Conservation (phyloP, 2,329 filamentous ascomycete genomes). For the Lasiodiplodia theobromae region DNA sequence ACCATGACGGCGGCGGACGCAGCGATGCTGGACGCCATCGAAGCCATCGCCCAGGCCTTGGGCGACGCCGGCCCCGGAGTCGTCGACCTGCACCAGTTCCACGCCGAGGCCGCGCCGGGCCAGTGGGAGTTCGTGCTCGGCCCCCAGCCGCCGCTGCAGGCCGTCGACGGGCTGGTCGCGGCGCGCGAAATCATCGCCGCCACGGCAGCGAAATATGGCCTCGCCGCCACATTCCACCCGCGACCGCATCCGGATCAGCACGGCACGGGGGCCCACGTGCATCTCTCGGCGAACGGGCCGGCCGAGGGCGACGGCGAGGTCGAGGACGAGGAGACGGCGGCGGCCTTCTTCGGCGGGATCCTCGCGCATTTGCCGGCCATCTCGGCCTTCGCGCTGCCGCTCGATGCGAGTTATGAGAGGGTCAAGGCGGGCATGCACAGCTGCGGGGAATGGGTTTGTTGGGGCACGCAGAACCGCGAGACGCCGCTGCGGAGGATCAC, state of each 20-base stretch:
- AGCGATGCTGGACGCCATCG: not conserved
- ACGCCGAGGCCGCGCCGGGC: not conserved
- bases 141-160: not conserved
- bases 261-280: not conserved
- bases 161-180: not conserved
- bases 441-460: not conserved
- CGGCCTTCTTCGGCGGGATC: not conserved
- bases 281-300: not conserved
- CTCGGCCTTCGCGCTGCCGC: not conserved
- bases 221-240: not conserved
- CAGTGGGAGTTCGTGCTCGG: not conserved
- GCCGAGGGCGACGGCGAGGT: too few species aligned
- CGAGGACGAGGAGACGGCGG: not conserved
- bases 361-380: not conserved
- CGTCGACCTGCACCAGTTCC: not conserved
- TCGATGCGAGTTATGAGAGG: not conserved
- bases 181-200: not conserved
- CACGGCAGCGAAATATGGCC: not conserved
- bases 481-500: not conserved
- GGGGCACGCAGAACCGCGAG: not conserved
- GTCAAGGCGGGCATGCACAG: not conserved
- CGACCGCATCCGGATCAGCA: not conserved
- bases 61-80: too few species aligned
- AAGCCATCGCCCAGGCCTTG: not conserved
- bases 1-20: not conserved